A percentile compares a stretch with the other conserved stretches of the same genome.
These are phyloP conservation scores for Schizopora paradoxa DNA, from an alignment of 1,284 basidiomycete genomes.

Conservation along the genomic window DNA sequence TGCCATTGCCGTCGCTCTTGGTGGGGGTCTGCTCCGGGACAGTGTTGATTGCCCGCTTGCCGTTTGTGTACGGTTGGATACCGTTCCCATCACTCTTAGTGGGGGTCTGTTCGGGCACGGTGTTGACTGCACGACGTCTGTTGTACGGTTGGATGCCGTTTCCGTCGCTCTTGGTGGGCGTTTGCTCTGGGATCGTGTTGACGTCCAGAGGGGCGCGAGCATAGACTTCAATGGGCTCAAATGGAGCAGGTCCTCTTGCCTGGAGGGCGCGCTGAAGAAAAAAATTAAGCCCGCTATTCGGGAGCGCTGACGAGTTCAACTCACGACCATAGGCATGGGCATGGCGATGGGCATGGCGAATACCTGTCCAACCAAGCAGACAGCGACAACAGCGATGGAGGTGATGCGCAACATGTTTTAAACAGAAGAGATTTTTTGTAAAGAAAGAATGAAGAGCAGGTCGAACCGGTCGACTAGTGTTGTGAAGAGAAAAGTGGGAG, in stretches of 20 bases:
- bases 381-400: slow-evolving; percentile 36
- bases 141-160: slow-evolving; percentile 25
- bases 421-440: slow-evolving; percentile 19
- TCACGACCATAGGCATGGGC: slow-evolving; percentile 37
- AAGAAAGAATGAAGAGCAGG: slow-evolving; percentile 24
- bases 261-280: slow-evolving; percentile 23
- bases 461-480: slow-evolving; percentile 34
- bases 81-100: slow-evolving; percentile 24
- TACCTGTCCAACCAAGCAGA: slow-evolving; percentile 42
- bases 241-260: slow-evolving; percentile 27
- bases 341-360: slow-evolving; percentile 37
- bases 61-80: slow-evolving; percentile 8
- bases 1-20: slow-evolving; percentile 23
- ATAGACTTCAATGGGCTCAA: slow-evolving; percentile 45
- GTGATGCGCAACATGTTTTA: slow-evolving; percentile 31
- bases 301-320: slow-evolving; percentile 19
- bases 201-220: slow-evolving; percentile 25
- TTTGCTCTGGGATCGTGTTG: slow-evolving; percentile 32
- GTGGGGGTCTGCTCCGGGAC: slow-evolving; percentile 23
- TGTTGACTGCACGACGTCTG: slow-evolving; percentile 21
- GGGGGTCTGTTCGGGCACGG: slow-evolving; percentile 22
- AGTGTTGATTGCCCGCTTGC: slow-evolving; percentile 23
- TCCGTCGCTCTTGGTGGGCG: slow-evolving; percentile 23
- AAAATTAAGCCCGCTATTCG: slow-evolving; percentile 3
- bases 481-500: slow-evolving; percentile 20